Percentiles rank a stretch among this genome's conserved stretches.
Conservation (phyloP, 169 alveolate genomes). For the Cardiosporidium cionae region DNA sequence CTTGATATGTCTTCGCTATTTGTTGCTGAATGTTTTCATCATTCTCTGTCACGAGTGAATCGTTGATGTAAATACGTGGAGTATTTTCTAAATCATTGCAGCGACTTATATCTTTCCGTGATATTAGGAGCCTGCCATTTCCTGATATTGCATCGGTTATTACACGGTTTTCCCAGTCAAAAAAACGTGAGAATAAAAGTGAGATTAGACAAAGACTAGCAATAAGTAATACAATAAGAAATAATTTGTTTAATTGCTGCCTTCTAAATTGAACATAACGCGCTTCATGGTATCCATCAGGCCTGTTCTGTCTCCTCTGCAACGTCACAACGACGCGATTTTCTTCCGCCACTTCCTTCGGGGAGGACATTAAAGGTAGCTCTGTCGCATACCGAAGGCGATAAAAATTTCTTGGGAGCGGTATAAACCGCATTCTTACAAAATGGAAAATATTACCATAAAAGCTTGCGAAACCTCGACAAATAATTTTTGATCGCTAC, state of each 20-base stretch:
- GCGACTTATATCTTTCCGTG: not conserved
- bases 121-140: not conserved
- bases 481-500: no score
- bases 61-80: not conserved
- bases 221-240: not conserved
- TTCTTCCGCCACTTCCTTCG: not conserved
- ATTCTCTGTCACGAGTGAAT: not conserved
- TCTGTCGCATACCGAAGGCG: not conserved
- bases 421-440: no score
- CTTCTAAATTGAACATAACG: not conserved
- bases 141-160: not conserved
- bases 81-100: not conserved
- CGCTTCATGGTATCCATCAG: not conserved
- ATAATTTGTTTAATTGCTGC: not conserved
- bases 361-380: not conserved
- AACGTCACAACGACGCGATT: not conserved
- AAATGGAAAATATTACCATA: no score
- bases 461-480: no score
- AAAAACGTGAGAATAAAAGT: not conserved
- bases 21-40: not conserved
- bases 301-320: not conserved
- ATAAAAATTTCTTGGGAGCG: no score
- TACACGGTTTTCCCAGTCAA: not conserved
- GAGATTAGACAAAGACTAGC: no score
- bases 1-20: not conserved